A percentile compares a stretch with the other conserved stretches of the same genome.
Conservation (phyloP, 78 protist species). For the Mantamonas sphyraenae region DNA sequence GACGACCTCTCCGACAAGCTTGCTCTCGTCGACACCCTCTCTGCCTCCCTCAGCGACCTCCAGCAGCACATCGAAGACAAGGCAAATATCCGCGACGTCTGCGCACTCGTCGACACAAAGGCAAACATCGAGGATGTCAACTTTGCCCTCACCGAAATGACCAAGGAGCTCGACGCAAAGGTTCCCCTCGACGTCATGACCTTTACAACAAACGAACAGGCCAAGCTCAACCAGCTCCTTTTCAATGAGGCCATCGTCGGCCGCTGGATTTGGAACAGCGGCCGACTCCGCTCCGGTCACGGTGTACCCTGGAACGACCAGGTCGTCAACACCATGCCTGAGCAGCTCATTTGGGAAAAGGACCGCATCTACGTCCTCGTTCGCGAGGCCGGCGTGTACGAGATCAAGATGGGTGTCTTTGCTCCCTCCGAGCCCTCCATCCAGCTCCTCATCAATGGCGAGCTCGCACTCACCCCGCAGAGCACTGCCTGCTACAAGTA, state of each 20-base stretch:
- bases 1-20: too few relatives aligned
- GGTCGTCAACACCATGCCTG: constrained; percentile 26
- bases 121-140: constrained; percentile 20
- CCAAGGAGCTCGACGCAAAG: background rate
- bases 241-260: constrained; percentile 14
- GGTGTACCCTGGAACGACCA: constrained; percentile 31
- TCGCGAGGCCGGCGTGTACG: constrained; percentile 23
- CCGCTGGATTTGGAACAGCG: constrained; percentile 35
- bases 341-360: constrained; percentile 15
- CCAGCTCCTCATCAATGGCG: constrained; percentile 48
- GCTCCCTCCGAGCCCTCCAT: constrained; percentile 20
- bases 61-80: background rate
- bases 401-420: constrained; percentile 48
- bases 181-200: background rate
- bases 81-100: constrained; percentile 4
- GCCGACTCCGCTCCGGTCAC: background rate
- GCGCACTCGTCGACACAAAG: constrained; percentile 6
- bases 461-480: constrained; percentile 37
- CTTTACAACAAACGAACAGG: background rate
- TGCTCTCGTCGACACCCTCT: too few relatives aligned
- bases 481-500: constrained; percentile 25
- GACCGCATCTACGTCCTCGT: background rate
- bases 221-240: constrained; percentile 4
- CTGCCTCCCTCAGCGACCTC: too few relatives aligned
- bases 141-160: background rate